Evolutionary conservation across 2,329 filamentous ascomycete species (phyloP), one percentile per base, ranked within the genome.

Genomic region (Trichoderma cornu-damae): DNA sequence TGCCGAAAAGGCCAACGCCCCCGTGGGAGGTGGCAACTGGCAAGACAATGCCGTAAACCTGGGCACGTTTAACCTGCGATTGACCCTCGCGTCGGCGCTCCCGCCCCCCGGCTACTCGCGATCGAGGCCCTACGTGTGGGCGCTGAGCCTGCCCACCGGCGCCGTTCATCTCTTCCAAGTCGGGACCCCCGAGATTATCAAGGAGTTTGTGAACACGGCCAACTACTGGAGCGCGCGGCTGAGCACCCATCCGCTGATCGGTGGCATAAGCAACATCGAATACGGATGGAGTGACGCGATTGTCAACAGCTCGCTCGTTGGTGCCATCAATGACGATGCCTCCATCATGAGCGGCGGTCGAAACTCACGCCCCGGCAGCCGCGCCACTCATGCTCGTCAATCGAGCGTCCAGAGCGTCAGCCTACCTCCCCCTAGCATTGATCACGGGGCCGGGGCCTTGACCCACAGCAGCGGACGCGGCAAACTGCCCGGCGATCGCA

Each of bases 141-240:
- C 94, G 2, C 76, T 99, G 51, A 96, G 89, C 61, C 77, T 99
- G 44, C 93, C 94, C 0, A 95, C 87, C 1, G 94, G 94, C 11
- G 93, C 93, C 0, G 92, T 99, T 0, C 94, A 99, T 70, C 80
- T 99, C n/a, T 99, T 99, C 80, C 92, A 97, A 68, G 94, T 94
- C 48, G 94, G 94, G 57, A 99, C 94, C 1, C 85, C 90, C 0
- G 94, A 99, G 65, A 96, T 97, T 66, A 89, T 92, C 65, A 88
- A 88, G 64, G 94, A 99, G 70, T 99, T 96, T 66, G 92, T 97
- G 52, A 87, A 84, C 16, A 95, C 92, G 1, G 90, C 90, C 66
- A 99, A 99, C 73, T 99, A 97, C 74, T 99, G 94, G 94, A 94
- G 90, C 67, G 93, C 94, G 2, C 84, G 94, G 51, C 79, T 97